Evolutionary conservation across 2,329 filamentous ascomycete genomes (phyloP).

Genomic region (Arthroderma uncinatum): DNA sequence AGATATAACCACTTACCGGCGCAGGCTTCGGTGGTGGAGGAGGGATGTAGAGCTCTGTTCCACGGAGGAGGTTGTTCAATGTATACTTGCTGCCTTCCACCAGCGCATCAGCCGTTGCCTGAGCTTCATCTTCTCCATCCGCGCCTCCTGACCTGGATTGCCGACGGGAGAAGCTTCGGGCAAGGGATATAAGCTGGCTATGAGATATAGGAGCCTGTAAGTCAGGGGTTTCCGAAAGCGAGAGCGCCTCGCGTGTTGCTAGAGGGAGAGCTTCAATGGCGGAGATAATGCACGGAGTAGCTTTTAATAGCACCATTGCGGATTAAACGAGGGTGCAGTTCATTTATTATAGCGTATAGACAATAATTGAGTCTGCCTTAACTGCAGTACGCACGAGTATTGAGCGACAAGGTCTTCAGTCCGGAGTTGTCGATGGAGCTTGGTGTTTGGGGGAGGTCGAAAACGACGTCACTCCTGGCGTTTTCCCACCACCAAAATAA

Average conservation of each 20-base stretch:
- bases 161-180: slow-evolving; percentile 20
- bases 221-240: slow-evolving; percentile 23
- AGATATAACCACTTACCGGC: slow-evolving; percentile 44
- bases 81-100: slow-evolving; percentile 28
- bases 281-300: slow-evolving; percentile 30
- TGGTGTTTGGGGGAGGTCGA: background rate
- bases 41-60: slow-evolving; percentile 61
- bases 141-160: background rate
- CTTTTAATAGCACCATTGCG: slow-evolving; percentile 33
- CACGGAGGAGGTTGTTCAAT: slow-evolving; percentile 60
- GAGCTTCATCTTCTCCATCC: slow-evolving; percentile 20
- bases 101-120: background rate
- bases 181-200: slow-evolving; percentile 30
- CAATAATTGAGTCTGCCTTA: background rate
- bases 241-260: slow-evolving; percentile 24
- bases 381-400: background rate
- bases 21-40: slow-evolving; percentile 70
- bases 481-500: slow-evolving; percentile 4
- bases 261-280: slow-evolving; percentile 29
- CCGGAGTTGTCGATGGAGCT: background rate
- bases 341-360: background rate
- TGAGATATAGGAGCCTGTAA: slow-evolving; percentile 33
- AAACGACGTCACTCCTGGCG: slow-evolving; percentile 5
- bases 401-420: background rate
- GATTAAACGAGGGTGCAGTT: background rate